These are phyloP conservation scores for Amylostereum areolatum DNA, from an alignment of 1,284 basidiomycete species.

Conservation along the genomic window DNA sequence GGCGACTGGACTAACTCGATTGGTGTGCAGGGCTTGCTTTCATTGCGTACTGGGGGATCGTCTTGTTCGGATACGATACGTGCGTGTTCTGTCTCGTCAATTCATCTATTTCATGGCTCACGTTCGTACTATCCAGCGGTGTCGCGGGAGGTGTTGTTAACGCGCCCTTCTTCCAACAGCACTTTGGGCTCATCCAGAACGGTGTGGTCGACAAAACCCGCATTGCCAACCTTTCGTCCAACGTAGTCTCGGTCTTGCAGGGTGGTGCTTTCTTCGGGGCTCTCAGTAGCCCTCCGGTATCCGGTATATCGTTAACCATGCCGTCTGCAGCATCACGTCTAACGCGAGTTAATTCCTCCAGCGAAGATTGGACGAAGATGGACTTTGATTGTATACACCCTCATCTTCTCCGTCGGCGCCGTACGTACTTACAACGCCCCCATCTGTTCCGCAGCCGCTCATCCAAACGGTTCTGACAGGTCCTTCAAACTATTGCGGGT, in stretches of 20 bases:
- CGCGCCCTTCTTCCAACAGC: conserved; percentile 51
- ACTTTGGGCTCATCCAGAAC: conserved; percentile 50
- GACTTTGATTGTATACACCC: conserved; percentile 51
- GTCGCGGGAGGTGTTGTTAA: conserved; percentile 64
- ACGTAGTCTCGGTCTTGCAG: conserved; percentile 73
- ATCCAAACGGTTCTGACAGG: conserved; percentile 18
- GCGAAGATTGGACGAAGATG: conserved; percentile 49
- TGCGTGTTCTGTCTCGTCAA: conserved; percentile 28
- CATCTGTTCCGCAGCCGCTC: conserved; percentile 6
- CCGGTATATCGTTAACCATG: conserved; percentile 42
- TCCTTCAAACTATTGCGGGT: conserved; percentile 58
- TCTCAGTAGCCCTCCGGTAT: conserved; percentile 56
- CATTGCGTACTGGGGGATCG: conserved; percentile 72
- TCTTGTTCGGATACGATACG: conserved; percentile 76
- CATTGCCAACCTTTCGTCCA: conserved; percentile 46
- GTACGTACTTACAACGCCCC: conserved; percentile 37
- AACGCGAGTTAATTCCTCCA: too few species aligned
- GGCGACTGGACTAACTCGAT: too few species aligned
- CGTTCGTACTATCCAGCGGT: conserved; percentile 25
- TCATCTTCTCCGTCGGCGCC: conserved; percentile 64
- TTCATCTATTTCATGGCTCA: neutral
- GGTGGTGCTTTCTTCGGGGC: conserved; percentile 81
- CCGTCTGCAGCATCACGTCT: too few species aligned
- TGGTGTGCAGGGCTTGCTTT: conserved; percentile 70
- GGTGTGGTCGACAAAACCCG: conserved; percentile 29